Evolutionary conservation across 176 grass and related monocot genomes (phyloP).

Genomic region (Oryza rufipogon): DNA sequence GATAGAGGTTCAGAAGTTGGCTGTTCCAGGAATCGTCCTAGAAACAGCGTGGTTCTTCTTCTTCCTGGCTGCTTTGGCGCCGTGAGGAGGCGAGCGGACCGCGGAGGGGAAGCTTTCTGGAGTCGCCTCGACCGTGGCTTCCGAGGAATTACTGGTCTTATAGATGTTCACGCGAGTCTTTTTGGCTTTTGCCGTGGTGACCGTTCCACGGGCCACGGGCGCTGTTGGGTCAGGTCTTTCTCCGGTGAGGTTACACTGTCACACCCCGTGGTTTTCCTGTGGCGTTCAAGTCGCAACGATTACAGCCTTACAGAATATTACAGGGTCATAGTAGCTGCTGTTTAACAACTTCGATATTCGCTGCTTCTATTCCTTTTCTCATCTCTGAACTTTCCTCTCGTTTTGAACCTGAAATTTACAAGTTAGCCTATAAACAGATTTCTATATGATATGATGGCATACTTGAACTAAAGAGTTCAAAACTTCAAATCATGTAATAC

Average conservation of each 20-base stretch:
- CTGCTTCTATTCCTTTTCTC: neutral
- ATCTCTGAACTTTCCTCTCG: too few species aligned
- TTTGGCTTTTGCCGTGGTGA: slow-evolving; percentile 26
- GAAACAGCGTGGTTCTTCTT: slow-evolving; percentile 8
- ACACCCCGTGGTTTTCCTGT: neutral
- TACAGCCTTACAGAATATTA: neutral
- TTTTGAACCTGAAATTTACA: too few species aligned
- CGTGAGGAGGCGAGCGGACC: slow-evolving; percentile 16
- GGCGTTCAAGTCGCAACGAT: neutral
- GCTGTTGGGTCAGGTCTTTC: slow-evolving; percentile 23
- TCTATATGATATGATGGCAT: too few species aligned
- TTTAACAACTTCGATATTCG: neutral
- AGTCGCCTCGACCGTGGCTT: slow-evolving; percentile 40
- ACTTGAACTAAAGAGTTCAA: too few species aligned
- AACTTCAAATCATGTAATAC: too few species aligned
- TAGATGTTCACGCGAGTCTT: neutral
- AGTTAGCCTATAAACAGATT: too few species aligned
- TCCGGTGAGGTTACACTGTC: slow-evolving; percentile 39
- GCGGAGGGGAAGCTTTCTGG: slow-evolving; percentile 31
- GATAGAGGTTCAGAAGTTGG: neutral
- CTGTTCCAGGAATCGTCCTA: neutral
- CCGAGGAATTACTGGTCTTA: slow-evolving; percentile 15
- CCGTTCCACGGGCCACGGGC: neutral
- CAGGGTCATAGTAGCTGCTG: neutral
- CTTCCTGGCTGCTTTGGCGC: slow-evolving; percentile 1